Conservation (phyloP, 306 rosid species). For the Lathyrus aphaca region DNA sequence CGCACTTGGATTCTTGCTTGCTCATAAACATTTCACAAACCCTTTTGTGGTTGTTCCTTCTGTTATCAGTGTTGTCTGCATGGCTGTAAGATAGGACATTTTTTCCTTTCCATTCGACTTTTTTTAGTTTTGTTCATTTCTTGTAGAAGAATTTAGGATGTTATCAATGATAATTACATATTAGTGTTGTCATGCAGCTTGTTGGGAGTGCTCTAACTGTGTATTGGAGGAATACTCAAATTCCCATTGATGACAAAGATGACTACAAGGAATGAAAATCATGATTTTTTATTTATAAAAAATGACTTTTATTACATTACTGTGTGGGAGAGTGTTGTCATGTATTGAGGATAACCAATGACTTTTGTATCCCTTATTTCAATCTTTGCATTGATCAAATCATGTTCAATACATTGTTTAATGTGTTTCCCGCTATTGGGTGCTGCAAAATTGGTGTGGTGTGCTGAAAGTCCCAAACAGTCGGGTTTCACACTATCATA, state of each 20-base stretch:
- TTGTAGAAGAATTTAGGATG: conserved; percentile 21
- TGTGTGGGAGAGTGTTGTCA: no score
- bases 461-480: no score
- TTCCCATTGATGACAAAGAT: conserved; percentile 83
- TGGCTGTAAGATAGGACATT: conserved; percentile 70
- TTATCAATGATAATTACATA: conserved; percentile 4
- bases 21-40: conserved; percentile 89
- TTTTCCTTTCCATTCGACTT: neutral
- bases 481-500: no score
- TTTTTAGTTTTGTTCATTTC: conserved; percentile 20
- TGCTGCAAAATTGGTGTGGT: no score
- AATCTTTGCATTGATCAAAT: no score
- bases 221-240: conserved; percentile 79
- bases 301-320: no score
- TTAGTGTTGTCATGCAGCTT: conserved; percentile 54
- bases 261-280: conserved; percentile 77
- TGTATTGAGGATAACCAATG: no score
- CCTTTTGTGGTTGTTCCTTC: conserved; percentile 94
- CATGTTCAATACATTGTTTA: no score
- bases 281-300: conserved; percentile 17
- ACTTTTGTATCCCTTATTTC: no score
- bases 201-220: conserved; percentile 97
- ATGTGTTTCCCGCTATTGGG: no score
- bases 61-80: conserved; percentile 91
- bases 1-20: conserved; percentile 90